A percentile compares a stretch with the other conserved stretches of the same genome.
These are phyloP conservation scores for Ustilago xerochloae DNA, from an alignment of 1,284 basidiomycete species.

Conservation along the genomic window DNA sequence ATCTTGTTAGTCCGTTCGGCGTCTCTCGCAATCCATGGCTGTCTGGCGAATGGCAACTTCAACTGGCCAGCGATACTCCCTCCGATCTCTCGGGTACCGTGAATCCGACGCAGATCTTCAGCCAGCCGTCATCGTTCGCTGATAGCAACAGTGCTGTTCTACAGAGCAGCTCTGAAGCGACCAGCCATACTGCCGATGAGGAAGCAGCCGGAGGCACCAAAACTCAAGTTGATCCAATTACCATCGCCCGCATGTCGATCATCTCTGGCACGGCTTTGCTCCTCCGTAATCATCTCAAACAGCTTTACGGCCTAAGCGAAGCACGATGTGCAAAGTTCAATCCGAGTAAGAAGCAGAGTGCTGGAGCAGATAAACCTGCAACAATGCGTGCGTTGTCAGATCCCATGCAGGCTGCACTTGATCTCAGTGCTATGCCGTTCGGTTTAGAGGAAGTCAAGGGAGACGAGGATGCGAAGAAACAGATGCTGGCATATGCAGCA, in stretches of 20 bases:
- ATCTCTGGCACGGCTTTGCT: conserved; percentile 50
- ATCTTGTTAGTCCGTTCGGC: conserved; percentile 31
- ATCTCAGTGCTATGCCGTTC: conserved; percentile 33
- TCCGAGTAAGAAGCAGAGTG: conserved; percentile 52
- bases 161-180: background rate
- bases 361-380: conserved; percentile 49
- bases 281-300: conserved; percentile 62
- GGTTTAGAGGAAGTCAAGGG: conserved; percentile 31
- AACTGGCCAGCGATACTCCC: conserved; percentile 16
- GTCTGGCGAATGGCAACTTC: conserved; percentile 41
- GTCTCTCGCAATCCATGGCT: conserved; percentile 42
- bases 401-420: conserved; percentile 46
- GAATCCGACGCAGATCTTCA: conserved; percentile 25
- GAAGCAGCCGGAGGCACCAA: conserved; percentile 4
- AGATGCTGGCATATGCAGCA: conserved; percentile 47
- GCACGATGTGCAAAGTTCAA: conserved; percentile 57
- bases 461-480: conserved; percentile 42
- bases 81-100: conserved; percentile 19
- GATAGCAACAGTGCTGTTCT: background rate
- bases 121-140: background rate
- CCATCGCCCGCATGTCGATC: conserved; percentile 48
- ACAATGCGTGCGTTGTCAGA: conserved; percentile 44
- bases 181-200: conserved; percentile 10
- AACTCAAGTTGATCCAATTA: conserved; percentile 16
- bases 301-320: conserved; percentile 56